These are phyloP conservation scores for Capsella rubella DNA, from an alignment of 441 rosid species.

Conservation along the genomic window DNA sequence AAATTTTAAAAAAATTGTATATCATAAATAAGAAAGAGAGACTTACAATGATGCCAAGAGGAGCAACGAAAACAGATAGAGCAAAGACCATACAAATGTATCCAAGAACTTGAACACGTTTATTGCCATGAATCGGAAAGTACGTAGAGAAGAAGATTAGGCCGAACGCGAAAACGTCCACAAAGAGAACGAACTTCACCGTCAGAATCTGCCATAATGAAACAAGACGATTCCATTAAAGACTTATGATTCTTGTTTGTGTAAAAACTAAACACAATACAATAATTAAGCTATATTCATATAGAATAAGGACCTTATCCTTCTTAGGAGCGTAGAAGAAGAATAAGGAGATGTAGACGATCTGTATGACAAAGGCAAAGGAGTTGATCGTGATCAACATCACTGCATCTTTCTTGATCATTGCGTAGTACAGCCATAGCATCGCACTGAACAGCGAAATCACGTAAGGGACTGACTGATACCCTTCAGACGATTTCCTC, in stretches of 20 bases:
- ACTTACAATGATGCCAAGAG: conserved; percentile 65
- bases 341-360: conserved; percentile 57
- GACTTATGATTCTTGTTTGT: background rate
- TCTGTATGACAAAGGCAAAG: conserved; percentile 56
- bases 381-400: conserved; percentile 77
- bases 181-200: conserved; percentile 54
- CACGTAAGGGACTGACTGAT: conserved; percentile 79
- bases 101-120: conserved; percentile 69
- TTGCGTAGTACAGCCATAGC: conserved; percentile 87
- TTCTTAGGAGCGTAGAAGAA: conserved; percentile 69
- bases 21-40: background rate
- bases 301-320: conserved; percentile 52
- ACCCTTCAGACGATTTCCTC: conserved; percentile 80
- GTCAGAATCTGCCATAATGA: conserved; percentile 56
- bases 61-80: conserved; percentile 71
- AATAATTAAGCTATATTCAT: background rate
- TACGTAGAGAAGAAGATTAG: conserved; percentile 50
- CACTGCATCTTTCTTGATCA: conserved; percentile 52
- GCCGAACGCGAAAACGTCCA: conserved; percentile 69
- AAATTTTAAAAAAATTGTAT: too few relatives aligned
- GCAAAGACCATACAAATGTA: conserved; percentile 75
- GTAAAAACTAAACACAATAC: background rate
- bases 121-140: conserved; percentile 47
- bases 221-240: background rate
- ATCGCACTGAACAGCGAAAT: conserved; percentile 78